Evolutionary conservation across 2,329 filamentous ascomycete species (phyloP).

Genomic region (Cladosporium sp.): DNA sequence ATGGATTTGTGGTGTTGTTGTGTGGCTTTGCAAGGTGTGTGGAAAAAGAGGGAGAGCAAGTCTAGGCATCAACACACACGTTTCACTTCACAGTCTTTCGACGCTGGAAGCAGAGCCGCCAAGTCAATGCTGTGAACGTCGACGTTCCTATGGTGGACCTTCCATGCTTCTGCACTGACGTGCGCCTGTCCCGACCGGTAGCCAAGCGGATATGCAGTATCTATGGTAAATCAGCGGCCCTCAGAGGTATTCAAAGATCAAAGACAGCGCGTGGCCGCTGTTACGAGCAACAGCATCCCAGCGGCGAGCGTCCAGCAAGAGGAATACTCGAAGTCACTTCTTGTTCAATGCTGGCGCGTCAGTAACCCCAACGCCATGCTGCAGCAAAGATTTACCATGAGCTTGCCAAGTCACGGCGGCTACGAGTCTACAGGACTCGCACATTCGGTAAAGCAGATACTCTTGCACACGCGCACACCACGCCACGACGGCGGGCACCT

Average conservation of each 20-base stretch:
- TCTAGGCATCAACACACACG: neutral
- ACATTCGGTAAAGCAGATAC: neutral
- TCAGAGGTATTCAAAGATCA: neutral
- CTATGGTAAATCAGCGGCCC: neutral
- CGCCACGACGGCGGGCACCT: neutral
- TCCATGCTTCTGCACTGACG: neutral
- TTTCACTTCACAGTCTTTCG: neutral
- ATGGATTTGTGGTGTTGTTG: neutral
- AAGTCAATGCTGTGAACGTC: neutral
- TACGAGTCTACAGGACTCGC: neutral
- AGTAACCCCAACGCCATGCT: neutral
- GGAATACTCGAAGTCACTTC: neutral
- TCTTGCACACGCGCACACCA: neutral
- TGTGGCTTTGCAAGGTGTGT: neutral
- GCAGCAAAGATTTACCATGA: neutral
- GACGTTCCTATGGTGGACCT: neutral
- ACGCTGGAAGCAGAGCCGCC: neutral
- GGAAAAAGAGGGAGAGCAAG: neutral
- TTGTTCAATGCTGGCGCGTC: neutral
- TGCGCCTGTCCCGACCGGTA: neutral
- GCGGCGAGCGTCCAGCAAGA: neutral
- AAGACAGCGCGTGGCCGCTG: neutral
- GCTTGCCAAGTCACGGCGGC: neutral
- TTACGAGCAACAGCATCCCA: neutral
- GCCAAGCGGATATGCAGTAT: neutral